phyloP scores from a whole-genome alignment of 352 stramenopile genomes.

The Phytophthora fragariaefolia region DNA sequence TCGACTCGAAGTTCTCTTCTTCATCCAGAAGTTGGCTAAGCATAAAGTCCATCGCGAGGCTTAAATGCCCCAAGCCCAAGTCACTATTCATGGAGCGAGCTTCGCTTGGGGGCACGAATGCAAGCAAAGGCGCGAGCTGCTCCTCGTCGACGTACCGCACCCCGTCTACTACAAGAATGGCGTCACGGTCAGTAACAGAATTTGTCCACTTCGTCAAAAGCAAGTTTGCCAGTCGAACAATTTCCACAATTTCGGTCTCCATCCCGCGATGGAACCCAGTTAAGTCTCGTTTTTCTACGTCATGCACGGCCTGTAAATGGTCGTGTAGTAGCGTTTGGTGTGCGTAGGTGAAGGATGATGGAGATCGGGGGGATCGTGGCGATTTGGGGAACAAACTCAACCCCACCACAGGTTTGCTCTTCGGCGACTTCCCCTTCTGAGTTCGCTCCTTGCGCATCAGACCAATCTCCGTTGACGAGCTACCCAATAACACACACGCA shows the following conservation, averaged over 20 bases:
- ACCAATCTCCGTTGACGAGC: conserved; percentile 46
- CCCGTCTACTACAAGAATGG: conserved; percentile 55
- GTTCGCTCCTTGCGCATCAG: conserved; percentile 33
- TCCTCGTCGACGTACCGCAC: conserved; percentile 64
- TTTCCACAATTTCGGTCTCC: conserved; percentile 53
- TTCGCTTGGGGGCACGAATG: conserved; percentile 51
- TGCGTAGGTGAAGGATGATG: conserved; percentile 52
- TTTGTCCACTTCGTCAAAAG: conserved; percentile 67
- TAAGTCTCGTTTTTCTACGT: conserved; percentile 44
- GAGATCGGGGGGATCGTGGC: conserved; percentile 35
- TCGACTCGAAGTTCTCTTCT: conserved; percentile 18
- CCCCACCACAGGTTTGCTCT: conserved; percentile 22
- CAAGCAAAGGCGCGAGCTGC: conserved; percentile 60
- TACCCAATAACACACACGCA: conserved; percentile 62
- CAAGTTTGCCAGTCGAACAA: conserved; percentile 49
- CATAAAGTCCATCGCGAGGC: conserved; percentile 68
- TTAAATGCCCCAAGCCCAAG: conserved; percentile 62
- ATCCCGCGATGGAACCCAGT: conserved; percentile 51
- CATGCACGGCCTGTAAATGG: conserved; percentile 51
- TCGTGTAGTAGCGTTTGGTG: conserved; percentile 71
- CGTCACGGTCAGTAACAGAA: conserved; percentile 39
- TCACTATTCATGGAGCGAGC: conserved; percentile 54
- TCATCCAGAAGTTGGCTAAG: conserved; percentile 52
- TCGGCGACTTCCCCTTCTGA: conserved; percentile 34
- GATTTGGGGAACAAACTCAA: conserved; percentile 41